These are phyloP conservation scores for Leishmania braziliensis DNA, from an alignment of 208 protist genomes.

Conservation along the genomic window DNA sequence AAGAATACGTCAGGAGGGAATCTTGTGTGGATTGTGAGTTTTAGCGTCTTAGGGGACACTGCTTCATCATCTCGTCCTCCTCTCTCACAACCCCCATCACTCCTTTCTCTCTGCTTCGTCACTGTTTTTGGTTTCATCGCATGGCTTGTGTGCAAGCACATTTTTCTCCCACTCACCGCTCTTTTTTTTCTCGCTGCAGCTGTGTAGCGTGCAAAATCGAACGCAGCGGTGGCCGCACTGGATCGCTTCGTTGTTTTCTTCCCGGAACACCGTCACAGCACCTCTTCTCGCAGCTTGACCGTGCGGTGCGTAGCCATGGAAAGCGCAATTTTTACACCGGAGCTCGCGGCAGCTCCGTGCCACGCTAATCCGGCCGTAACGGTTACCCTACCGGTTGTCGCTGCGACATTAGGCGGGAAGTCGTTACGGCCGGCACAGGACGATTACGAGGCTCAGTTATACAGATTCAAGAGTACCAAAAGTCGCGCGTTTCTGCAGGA, in stretches of 20 bases:
- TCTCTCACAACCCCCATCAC: background rate
- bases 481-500: slow-evolving; percentile 77
- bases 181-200: background rate
- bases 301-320: background rate
- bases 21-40: no score
- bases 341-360: background rate
- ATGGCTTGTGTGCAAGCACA: background rate
- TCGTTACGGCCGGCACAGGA: background rate
- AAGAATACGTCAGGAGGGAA: no score
- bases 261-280: background rate
- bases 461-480: slow-evolving; percentile 74
- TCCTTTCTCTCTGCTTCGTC: background rate
- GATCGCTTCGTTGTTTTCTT: background rate
- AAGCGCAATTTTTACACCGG: background rate
- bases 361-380: background rate
- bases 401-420: no score
- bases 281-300: background rate
- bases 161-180: background rate
- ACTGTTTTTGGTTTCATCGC: background rate
- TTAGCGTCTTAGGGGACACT: no score
- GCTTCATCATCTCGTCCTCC: no score
- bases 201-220: background rate
- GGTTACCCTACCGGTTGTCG: background rate
- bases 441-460: slow-evolving; percentile 44
- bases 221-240: background rate